Evolutionary conservation across 768 basidiomycete species (phyloP).

Genomic region (Tulasnella sp.): DNA sequence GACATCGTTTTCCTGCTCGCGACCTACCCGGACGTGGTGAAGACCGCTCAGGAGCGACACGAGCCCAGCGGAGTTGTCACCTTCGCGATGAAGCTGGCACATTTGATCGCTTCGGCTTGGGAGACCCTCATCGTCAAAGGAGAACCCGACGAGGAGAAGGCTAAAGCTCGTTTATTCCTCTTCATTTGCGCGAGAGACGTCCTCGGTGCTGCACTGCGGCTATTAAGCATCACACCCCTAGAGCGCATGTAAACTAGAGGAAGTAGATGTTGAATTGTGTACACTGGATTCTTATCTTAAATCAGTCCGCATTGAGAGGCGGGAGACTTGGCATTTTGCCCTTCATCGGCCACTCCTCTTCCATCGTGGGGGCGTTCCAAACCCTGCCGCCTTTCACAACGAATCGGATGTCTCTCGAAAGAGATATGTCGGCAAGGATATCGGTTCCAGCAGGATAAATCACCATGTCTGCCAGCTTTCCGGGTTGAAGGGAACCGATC

Average conservation of each 20-base stretch:
- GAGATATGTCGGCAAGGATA: constrained; percentile 40
- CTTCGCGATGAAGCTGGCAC: constrained; percentile 75
- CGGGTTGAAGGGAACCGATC: constrained; percentile 48
- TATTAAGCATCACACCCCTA: constrained; percentile 80
- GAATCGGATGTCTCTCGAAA: constrained; percentile 40
- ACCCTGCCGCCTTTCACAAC: constrained; percentile 59
- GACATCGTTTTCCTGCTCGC: constrained; percentile 82
- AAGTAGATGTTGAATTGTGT: background rate
- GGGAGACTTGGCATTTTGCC: constrained; percentile 32
- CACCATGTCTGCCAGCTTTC: constrained; percentile 62
- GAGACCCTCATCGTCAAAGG: constrained; percentile 80
- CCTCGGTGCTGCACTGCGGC: constrained; percentile 71
- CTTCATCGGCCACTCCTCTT: constrained; percentile 58
- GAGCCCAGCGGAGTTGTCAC: constrained; percentile 90
- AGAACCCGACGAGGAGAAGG: constrained; percentile 62
- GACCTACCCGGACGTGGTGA: constrained; percentile 84
- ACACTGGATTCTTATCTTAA: background rate
- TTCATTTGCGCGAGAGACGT: constrained; percentile 85
- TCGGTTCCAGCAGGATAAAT: constrained; percentile 52
- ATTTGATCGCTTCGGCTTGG: constrained; percentile 88
- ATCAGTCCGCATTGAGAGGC: constrained; percentile 3
- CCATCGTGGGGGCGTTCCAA: constrained; percentile 57
- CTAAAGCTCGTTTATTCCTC: constrained; percentile 75
- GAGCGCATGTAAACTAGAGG: constrained; percentile 65
- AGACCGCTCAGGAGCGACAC: constrained; percentile 67